Base-by-base conservation (phyloP, 2,329 filamentous ascomycete species). In the Xylariaceae sp. region DNA sequence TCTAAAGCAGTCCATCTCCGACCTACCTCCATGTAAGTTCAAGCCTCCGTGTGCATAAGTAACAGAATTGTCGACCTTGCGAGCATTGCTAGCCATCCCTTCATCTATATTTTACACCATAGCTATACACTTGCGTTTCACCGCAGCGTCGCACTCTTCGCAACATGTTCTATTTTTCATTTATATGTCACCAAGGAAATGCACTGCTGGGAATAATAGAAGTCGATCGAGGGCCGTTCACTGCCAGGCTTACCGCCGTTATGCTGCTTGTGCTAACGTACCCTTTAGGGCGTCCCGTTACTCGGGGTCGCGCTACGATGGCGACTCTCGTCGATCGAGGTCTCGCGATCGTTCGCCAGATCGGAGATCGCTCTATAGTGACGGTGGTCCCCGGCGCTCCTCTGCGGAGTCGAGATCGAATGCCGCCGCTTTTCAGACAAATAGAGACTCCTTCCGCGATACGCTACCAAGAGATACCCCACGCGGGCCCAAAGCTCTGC, bases 401-500 rank as follows among this genome's bases (percentile, higher is more conserved):
- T 83, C 80, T 2, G 77, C 78, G 47, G 84, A 86, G 64, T 76
- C 75, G 41, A 77, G 82, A 55, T 71, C 77, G 26, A 85, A 83
- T 65, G 77, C 78, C 50, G 78, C 81, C 23, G 74, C 77, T n/a
- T 89, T 89, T 56, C 81, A 81, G 61, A 72, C 80, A 1, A 81
- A 80, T 62, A 79, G 85, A 60, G 83, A 86, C 60, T 70, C 66
- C 10, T 85, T 85, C 58, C 77, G 80, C 49, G 82, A 85, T 63
- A 68, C 79, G 62, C 59, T 80, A 68, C 70, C 81, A 10, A 81
- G 87, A 60, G 90, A 95, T 59, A 87, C 89, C 2, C 92, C 92
- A 3, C 82, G 91, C 50, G 92, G 89, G 0, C 91, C 92, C 9
- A 91, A 92, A 71, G 90, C 89, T 3, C 76, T 92, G 52, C 81